These are phyloP conservation scores for Spathaspora passalidarum DNA, from an alignment of 805 yeast species.

Conservation along the genomic window DNA sequence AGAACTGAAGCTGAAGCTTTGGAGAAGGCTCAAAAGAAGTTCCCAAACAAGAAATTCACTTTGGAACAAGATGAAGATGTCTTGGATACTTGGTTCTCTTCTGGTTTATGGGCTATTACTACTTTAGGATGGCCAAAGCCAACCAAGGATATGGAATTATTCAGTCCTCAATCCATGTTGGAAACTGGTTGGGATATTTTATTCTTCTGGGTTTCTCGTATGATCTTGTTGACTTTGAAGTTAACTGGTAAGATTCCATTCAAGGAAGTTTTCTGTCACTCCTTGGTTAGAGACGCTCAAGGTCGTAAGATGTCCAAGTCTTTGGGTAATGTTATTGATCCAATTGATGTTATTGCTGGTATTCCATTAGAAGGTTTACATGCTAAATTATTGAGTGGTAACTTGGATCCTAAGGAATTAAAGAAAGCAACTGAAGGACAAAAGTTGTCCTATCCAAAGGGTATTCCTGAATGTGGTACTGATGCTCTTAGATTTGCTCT, in stretches of 20 bases:
- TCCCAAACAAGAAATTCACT: slow-evolving; percentile 65
- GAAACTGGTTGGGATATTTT: slow-evolving; percentile 99
- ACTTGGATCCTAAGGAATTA: slow-evolving; percentile 85
- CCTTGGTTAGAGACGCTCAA: slow-evolving; percentile 97
- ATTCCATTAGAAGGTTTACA: slow-evolving; percentile 76
- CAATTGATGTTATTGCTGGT: slow-evolving; percentile 90
- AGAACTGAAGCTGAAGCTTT: slow-evolving; percentile 79
- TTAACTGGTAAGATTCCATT: slow-evolving; percentile 90
- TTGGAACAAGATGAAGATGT: slow-evolving; percentile 97
- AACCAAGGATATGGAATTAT: slow-evolving; percentile 68
- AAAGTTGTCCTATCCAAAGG: slow-evolving; percentile 85
- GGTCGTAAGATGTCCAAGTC: slow-evolving; percentile 99
- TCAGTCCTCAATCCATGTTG: slow-evolving; percentile 88
- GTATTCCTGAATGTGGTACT: slow-evolving; percentile 99
- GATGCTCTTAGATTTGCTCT: slow-evolving; percentile 97
- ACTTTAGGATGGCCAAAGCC: slow-evolving; percentile 94
- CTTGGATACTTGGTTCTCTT: slow-evolving; percentile 97
- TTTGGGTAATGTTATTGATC: slow-evolving; percentile 94
- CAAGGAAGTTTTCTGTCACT: slow-evolving; percentile 96
- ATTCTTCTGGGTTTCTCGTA: slow-evolving; percentile 98
- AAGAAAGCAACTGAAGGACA: slow-evolving; percentile 88
- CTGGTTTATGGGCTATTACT: slow-evolving; percentile 97
- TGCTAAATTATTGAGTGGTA: slow-evolving; percentile 73
- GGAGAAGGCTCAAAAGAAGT: slow-evolving; percentile 71
- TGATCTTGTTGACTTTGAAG: slow-evolving; percentile 89